Conservation (phyloP, 1,284 basidiomycete species). For the Puccinia novopanici region DNA sequence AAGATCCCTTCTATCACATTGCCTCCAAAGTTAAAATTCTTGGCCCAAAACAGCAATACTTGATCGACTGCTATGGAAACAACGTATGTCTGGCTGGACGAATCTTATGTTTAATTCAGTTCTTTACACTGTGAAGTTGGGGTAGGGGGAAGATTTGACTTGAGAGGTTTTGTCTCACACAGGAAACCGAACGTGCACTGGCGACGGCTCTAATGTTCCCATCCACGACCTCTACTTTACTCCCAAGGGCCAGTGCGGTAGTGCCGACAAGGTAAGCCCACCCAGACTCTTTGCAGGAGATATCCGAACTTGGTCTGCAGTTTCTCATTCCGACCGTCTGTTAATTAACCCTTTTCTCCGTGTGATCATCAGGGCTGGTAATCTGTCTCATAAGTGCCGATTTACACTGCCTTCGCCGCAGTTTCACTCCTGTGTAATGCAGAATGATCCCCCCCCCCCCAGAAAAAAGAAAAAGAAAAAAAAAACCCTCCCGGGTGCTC, state of each 20-base stretch:
- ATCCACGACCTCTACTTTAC: conserved; percentile 42
- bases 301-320: not conserved
- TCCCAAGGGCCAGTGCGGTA: conserved; percentile 8
- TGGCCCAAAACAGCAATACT: conserved; percentile 50
- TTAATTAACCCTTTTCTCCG: too few species aligned
- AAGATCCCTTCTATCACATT: conserved; percentile 47
- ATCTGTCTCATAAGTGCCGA: too few species aligned
- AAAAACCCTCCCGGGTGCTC: too few species aligned
- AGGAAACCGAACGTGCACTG: conserved; percentile 30
- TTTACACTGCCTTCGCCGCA: too few species aligned
- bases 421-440: too few species aligned
- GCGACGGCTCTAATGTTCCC: not conserved
- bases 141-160: not conserved
- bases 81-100: conserved; percentile 19
- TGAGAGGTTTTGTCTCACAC: not conserved
- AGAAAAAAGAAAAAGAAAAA: too few species aligned
- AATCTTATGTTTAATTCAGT: too few species aligned
- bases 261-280: conserved; percentile 13
- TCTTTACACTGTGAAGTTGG: not conserved
- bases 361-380: too few species aligned
- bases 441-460: too few species aligned
- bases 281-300: not conserved
- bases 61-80: conserved; percentile 44
- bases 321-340: too few species aligned
- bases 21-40: conserved; percentile 52